Percentiles rank a stretch among this genome's conserved stretches.
Evolutionary conservation across 2,329 filamentous ascomycete genomes (phyloP).

Genomic region (Aaosphaeria arxii): DNA sequence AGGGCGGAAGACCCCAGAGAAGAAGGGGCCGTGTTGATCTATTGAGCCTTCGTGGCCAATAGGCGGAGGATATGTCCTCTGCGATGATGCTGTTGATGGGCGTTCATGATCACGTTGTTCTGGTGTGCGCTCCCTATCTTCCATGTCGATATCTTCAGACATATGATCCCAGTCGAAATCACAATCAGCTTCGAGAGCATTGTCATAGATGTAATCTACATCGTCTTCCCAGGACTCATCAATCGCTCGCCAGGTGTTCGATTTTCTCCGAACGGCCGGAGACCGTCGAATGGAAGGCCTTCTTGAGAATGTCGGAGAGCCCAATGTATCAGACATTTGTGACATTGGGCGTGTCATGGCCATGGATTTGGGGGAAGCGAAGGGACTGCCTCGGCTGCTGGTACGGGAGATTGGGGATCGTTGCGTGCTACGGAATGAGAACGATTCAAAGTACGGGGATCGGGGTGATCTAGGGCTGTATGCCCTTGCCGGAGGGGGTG

Average conservation of each 20-base stretch:
- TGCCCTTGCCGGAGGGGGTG: slow-evolving; percentile 22
- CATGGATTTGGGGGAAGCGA: slow-evolving; percentile 20
- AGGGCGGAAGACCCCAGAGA: slow-evolving; percentile 17
- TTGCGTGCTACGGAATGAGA: slow-evolving; percentile 19
- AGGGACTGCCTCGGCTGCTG: slow-evolving; percentile 18
- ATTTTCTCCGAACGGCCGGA: slow-evolving; percentile 22
- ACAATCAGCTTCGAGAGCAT: slow-evolving; percentile 59
- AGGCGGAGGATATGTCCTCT: slow-evolving; percentile 3
- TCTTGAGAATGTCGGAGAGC: slow-evolving; percentile 37
- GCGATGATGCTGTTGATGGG: slow-evolving; percentile 4
- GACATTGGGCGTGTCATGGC: slow-evolving; percentile 29
- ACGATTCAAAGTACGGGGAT: slow-evolving; percentile 25
- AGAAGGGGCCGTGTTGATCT: slow-evolving; percentile 10
- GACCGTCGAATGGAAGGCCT: slow-evolving; percentile 19
- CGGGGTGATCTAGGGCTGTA: slow-evolving; percentile 18
- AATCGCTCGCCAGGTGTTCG: slow-evolving; percentile 32
- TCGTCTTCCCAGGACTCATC: slow-evolving; percentile 59
- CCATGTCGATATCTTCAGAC: slow-evolving; percentile 25
- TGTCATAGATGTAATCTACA: slow-evolving; percentile 61
- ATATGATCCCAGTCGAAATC: slow-evolving; percentile 56
- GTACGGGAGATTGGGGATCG: slow-evolving; percentile 17
- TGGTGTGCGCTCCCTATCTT: slow-evolving; percentile 31
- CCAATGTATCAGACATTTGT: slow-evolving; percentile 46
- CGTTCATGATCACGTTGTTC: slow-evolving; percentile 9
- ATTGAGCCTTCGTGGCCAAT: slow-evolving; percentile 4